Percentiles rank a stretch among this genome's conserved stretches.
phyloP scores from a whole-genome alignment of 164 flowering plant genomes.

The grape (Vitis vinifera) region ASM3070453v1 NC_081823.1:6994501-6995000 shows the following conservation, averaged over 20 bases:
- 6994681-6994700: constrained; percentile 79
- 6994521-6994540: too few relatives aligned
- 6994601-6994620: background rate
- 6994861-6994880: constrained; percentile 90
- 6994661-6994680: constrained; percentile 86
- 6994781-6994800: constrained; percentile 16
- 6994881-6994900: constrained; percentile 47
- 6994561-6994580: background rate
- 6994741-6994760: constrained; percentile 41
- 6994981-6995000: background rate
- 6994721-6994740: constrained; percentile 98
- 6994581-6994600: background rate
- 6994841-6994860: constrained; percentile 72
- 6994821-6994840: constrained; percentile 91
- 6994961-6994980: background rate
- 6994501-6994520: too few relatives aligned
- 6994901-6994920: constrained; percentile 65
- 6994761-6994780: background rate
- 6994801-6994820: constrained; percentile 53
- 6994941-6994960: background rate
- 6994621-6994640: background rate
- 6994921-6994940: constrained; percentile 45
- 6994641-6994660: constrained; percentile 10
- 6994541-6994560: too few relatives aligned
- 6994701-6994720: constrained; percentile 98